Base-by-base conservation (phyloP, 495 filamentous ascomycete genomes). In the Xylaria grammica region DNA sequence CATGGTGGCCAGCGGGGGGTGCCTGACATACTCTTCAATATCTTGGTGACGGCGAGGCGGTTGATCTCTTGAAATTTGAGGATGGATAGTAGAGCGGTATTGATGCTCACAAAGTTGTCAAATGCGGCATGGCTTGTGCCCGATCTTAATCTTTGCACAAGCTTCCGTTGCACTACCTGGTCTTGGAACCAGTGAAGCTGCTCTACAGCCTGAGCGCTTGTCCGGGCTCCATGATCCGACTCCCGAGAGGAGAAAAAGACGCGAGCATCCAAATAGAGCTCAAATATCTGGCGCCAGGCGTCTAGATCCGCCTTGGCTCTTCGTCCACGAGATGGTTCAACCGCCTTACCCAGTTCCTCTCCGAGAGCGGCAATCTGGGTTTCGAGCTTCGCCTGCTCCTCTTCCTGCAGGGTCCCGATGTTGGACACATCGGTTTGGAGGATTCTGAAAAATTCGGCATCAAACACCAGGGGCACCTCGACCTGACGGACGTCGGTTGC, bases 1-100 rank as follows among this genome's bases (percentile, higher is more conserved):
- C 50, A 26, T 36, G 22, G 13, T 40, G 34, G 36, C 1, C 19
- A 20, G 19, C 24, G 17, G 36, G n/a, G 40, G 9, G 27, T 22
- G 29, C 22, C 29, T 19, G 17, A 72, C 82, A 67, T 72, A 89
- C 89, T 93, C 75, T 93, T 93, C 67, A 93, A 78, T 29, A 93
- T 93, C 74, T 93, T 93, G 20, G 72, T 78, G 69, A 91, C 83
- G 0, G 90, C 90, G 19, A 78, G 80, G 53, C 82, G 80, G 66
- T 93, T 93, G 42, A 92, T 84, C 67, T 90, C 89, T 63, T 91
- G 89, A 65, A 92, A 93, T 66, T 84, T 84, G 60, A 93, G 79
- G 52, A 87, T 86, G 40, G 83, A 83, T 42, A 93, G 74, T 22
- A 93, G 77, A 34, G 83, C 79, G 26, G 82, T 75, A 72, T 93